Base-by-base conservation (phyloP, 1,284 basidiomycete species). In the Irpex lacteus region DNA sequence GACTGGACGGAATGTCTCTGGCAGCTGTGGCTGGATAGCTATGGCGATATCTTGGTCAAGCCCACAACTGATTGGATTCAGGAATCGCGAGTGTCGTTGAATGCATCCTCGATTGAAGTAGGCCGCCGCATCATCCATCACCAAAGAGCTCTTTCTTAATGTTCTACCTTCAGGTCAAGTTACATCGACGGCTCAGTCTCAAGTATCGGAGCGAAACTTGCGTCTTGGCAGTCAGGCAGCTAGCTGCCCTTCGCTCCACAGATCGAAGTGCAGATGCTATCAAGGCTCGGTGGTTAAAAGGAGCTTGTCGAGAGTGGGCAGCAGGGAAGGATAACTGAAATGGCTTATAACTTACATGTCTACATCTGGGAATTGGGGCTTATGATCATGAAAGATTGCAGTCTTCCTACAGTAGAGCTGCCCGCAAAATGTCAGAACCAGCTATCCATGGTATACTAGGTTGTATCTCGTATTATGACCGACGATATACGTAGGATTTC, bases 1-100 rank as follows among this genome's bases (percentile, higher is more conserved):
- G 85, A 88, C 65, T 90, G 88, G 88, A 77, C 81, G 50, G 85
- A 87, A 65, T 90, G 88, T 72, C 73, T 89, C n/a, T 90, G 88
- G 88, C 84, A 85, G 67, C 66, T 89, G 60, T 85, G 84, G 79
- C 77, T 90, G 15, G 82, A 85, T 65, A 80, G 77, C 62, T 80
- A 80, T 37, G 86, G 81, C 13, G 81, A 69, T 63, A 74, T 70
- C 50, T 68, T 72, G 68, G 68, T 68, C 67, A 65, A 65, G 72
- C 62, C 69, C 59, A 73, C 66, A 56, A 70, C 68, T 60, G 68
- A 71, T 6, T 70, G 73, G 65, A 59, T 63, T 60, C 65, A 71
- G 7, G 65, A 67, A 13, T n/a, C 19, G 34, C 13, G 34, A 1
- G 19, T 63, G 5, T 53, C 60, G 15, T 19, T 64, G 15, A 63